phyloP scores from a whole-genome alignment of 768 basidiomycete species.

The Kwoniella mangroviensis region DNA sequence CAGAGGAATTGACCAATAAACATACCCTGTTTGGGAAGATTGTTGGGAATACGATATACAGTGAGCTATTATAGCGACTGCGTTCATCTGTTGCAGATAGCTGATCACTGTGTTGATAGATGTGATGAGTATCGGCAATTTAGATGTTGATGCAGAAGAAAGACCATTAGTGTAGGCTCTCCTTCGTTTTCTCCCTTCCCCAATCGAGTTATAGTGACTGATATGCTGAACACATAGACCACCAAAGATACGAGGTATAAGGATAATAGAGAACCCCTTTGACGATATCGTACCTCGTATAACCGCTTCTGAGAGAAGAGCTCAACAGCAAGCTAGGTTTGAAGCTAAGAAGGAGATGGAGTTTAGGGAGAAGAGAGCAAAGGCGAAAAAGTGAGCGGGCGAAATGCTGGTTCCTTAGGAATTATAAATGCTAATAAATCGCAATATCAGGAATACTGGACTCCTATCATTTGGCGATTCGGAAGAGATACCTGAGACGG shows the following conservation, averaged over 20 bases:
- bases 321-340: constrained; percentile 71
- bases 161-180: constrained; percentile 61
- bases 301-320: constrained; percentile 86
- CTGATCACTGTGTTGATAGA: constrained; percentile 62
- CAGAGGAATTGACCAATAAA: constrained; percentile 91
- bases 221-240: constrained; percentile 64
- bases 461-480: constrained; percentile 83
- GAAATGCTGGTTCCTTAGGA: background rate
- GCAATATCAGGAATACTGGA: constrained; percentile 74
- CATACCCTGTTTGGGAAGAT: constrained; percentile 90
- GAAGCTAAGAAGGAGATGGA: constrained; percentile 51
- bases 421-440: background rate
- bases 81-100: no score
- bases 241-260: constrained; percentile 83
- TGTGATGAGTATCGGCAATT: constrained; percentile 86
- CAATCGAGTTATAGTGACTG: background rate
- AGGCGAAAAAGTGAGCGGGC: constrained; percentile 79
- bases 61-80: constrained; percentile 25
- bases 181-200: constrained; percentile 1
- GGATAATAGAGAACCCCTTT: constrained; percentile 91
- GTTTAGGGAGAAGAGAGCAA: constrained; percentile 62
- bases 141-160: constrained; percentile 61
- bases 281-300: constrained; percentile 94
- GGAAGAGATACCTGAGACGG: constrained; percentile 66
- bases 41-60: constrained; percentile 55